phyloP scores from a whole-genome alignment of 73 alveolate genomes.

The Uronychia binucleata region DNA sequence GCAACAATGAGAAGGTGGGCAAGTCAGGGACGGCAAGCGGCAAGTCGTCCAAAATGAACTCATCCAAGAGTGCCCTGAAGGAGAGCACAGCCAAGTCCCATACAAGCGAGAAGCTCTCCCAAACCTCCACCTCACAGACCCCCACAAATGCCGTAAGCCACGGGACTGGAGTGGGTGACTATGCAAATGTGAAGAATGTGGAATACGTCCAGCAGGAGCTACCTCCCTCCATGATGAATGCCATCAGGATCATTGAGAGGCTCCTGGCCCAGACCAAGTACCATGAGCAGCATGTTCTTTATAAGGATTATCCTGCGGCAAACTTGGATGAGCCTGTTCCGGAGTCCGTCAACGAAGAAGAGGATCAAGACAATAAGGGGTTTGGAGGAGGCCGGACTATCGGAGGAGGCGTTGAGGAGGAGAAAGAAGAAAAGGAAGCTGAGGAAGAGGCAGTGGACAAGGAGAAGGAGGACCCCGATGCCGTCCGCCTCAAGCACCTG shows the following conservation, averaged over 20 bases:
- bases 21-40: conserved; percentile 41
- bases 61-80: conserved; percentile 32
- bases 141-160: conserved; percentile 32
- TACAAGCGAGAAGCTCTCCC: conserved; percentile 39
- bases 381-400: conserved; percentile 63
- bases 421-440: conserved; percentile 76
- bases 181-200: conserved; percentile 37
- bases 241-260: conserved; percentile 87
- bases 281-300: conserved; percentile 93
- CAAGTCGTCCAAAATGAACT: conserved; percentile 21
- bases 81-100: conserved; percentile 50
- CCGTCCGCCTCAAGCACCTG: conserved; percentile 75
- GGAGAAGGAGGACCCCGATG: conserved; percentile 74
- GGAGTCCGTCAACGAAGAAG: conserved; percentile 54
- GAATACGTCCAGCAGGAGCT: conserved; percentile 49
- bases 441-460: conserved; percentile 82
- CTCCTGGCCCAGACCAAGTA: conserved; percentile 92
- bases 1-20: conserved; percentile 15
- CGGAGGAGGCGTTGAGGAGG: conserved; percentile 73
- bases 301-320: conserved; percentile 96
- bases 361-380: conserved; percentile 42
- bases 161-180: conserved; percentile 33
- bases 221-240: conserved; percentile 59
- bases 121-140: conserved; percentile 41
- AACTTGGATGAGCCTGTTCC: conserved; percentile 66